phyloP scores from a whole-genome alignment of 176 grass and related monocot species.

The Raddia guianensis region DNA sequence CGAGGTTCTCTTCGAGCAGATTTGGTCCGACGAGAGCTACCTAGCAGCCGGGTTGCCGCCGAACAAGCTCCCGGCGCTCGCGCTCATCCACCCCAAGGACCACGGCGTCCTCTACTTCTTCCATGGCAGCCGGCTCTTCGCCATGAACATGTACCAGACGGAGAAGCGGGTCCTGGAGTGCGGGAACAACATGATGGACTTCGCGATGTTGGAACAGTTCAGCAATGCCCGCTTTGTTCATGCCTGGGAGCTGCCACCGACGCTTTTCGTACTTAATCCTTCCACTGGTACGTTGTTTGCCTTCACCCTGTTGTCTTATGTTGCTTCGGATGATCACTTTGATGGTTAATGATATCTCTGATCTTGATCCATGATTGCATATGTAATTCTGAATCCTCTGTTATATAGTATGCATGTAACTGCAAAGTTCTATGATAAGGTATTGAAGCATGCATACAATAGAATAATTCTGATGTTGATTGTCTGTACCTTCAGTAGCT shows the following conservation, averaged over 20 bases:
- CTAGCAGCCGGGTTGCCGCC: not conserved
- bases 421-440: not conserved
- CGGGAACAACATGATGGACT: not conserved
- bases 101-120: slow-evolving; percentile 20
- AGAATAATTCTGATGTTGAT: not conserved
- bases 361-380: not conserved
- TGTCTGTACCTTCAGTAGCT: not conserved
- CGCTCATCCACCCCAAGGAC: slow-evolving; percentile 25
- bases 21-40: slow-evolving; percentile 30
- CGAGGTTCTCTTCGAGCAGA: not conserved
- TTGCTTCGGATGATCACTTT: not conserved
- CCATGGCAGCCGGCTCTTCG: not conserved
- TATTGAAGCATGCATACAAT: too few species aligned
- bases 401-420: not conserved
- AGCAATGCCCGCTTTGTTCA: not conserved
- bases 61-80: slow-evolving; percentile 5
- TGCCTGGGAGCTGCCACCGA: not conserved
- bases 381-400: not conserved
- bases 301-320: not conserved
- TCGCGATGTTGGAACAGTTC: not conserved
- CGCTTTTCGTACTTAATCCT: not conserved
- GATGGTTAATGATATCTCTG: not conserved
- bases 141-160: not conserved
- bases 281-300: not conserved
- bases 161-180: not conserved